Evolutionary conservation across 1,284 basidiomycete species (phyloP).

Genomic region (Austroboletus rostrupii): DNA sequence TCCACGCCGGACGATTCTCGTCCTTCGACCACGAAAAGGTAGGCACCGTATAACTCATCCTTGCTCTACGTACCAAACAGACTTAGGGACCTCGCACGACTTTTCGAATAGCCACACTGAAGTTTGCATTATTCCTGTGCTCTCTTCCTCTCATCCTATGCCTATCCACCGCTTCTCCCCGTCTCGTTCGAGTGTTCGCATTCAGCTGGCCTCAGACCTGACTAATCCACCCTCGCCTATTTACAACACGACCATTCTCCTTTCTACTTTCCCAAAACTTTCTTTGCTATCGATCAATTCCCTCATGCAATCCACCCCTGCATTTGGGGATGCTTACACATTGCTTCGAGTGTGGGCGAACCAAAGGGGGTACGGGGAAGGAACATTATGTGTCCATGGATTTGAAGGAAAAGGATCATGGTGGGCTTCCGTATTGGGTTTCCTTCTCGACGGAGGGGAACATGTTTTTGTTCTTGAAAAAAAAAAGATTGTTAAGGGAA

Average conservation of each 20-base stretch:
- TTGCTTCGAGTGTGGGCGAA: constrained; percentile 89
- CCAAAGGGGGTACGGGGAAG: constrained; percentile 74
- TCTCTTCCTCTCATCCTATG: constrained; percentile 59
- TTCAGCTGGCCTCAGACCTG: constrained; percentile 21
- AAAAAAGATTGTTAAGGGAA: constrained; percentile 41
- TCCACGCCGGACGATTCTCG: constrained; percentile 65
- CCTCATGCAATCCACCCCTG: constrained; percentile 57
- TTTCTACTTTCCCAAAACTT: constrained; percentile 59
- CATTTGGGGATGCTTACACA: constrained; percentile 73
- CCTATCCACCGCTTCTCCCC: constrained; percentile 71
- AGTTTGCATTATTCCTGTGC: constrained; percentile 72
- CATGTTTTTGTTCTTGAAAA: constrained; percentile 20
- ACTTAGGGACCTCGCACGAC: constrained; percentile 52
- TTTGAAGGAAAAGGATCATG: constrained; percentile 65
- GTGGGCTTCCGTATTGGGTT: constrained; percentile 70
- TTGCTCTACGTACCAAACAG: constrained; percentile 12
- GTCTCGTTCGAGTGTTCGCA: constrained; percentile 66
- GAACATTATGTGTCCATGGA: constrained; percentile 58
- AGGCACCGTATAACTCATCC: constrained; percentile 17
- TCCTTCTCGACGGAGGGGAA: constrained; percentile 72
- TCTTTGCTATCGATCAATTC: constrained; percentile 70
- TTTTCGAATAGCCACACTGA: constrained; percentile 68
- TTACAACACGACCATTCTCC: constrained; percentile 79
- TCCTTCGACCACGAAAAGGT: constrained; percentile 60
- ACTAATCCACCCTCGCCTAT: constrained; percentile 54